A percentile compares a stretch with the other conserved stretches of the same genome.
Evolutionary conservation across 208 protist species (phyloP).

Genomic region (Crithidia brevicula): DNA sequence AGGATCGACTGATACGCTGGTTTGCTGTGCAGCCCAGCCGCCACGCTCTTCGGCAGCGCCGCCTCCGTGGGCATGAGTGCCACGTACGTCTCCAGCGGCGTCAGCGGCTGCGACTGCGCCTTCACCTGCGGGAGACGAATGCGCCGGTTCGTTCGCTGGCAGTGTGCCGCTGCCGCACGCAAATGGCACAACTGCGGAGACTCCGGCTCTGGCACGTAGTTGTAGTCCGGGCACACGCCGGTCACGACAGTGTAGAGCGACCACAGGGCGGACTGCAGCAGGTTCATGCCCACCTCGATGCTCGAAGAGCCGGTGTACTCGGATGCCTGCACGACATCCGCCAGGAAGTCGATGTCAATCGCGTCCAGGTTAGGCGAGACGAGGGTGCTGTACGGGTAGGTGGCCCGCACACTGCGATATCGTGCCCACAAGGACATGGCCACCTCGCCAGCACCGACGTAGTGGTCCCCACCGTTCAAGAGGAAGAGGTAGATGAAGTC

Average conservation of each 20-base stretch:
- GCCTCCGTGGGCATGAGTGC: conserved; percentile 85
- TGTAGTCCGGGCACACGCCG: conserved; percentile 76
- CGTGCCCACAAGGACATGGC: conserved; percentile 74
- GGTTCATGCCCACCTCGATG: conserved; percentile 43
- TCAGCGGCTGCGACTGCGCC: conserved; percentile 49
- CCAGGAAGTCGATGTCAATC: conserved; percentile 69
- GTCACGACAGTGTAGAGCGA: conserved; percentile 56
- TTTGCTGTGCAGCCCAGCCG: conserved; percentile 44
- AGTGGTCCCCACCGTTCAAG: conserved; percentile 89
- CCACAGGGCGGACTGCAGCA: conserved; percentile 79
- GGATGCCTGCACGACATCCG: conserved; percentile 63
- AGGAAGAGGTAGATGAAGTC: conserved; percentile 89
- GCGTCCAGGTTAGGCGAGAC: conserved; percentile 48
- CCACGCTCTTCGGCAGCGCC: conserved; percentile 55
- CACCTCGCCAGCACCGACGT: conserved; percentile 81
- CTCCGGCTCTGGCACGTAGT: conserved; percentile 34
- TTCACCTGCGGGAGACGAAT: conserved; percentile 16
- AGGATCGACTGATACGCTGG: conserved; percentile 44
- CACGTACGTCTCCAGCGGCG: conserved; percentile 80
- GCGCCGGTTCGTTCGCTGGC: conserved; percentile 30
- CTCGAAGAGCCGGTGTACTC: conserved; percentile 64
- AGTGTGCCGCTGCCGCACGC: conserved; percentile 58
- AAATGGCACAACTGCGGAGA: conserved; percentile 70
- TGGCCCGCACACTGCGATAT: conserved; percentile 71
- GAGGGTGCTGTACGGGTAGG: conserved; percentile 54